Base-by-base conservation (phyloP, 148 eudicot genomes). In the Agrostemma githago region DNA sequence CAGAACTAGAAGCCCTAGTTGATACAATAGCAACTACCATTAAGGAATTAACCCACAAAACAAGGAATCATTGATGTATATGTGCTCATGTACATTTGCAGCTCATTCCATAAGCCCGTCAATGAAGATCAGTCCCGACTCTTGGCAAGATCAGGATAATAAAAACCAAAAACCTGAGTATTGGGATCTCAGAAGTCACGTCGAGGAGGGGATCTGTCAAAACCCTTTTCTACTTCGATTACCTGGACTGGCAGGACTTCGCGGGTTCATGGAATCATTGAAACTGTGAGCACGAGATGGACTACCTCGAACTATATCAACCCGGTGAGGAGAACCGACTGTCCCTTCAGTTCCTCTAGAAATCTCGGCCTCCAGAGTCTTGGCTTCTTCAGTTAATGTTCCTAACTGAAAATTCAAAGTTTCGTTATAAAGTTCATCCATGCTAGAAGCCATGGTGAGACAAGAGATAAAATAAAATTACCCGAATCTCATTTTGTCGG, bases 401-500 rank as follows among this genome's bases (percentile, higher is more conserved):
- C 79, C 85, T 41, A 88, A 68, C 97, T 92, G 78, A 62, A 79
- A 70, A 41, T 37, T 15, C 67, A 72, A 51, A 21, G 62, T 62
- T 51, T 54, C 65, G 48, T 12, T 6, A 15, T 72, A 16, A 16
- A 68, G 53, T 40, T 40, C 21, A 68, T 11, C 1, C 37, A 67
- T 66, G 68, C 10, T 10, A 19, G 51, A 48, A 66, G 37, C 2
- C 59, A 17, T 56, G 46, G 8, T 0, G 56, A 14, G 3, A 51
- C 15, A 51, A 8, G 60, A 44, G 40, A 38, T n/a, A n/a, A 21
- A 65, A 58, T 6, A 10, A 10, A 20, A 21, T 80, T 89, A 95
- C 99, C 93, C 90, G 88, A 65, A 87, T 72, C 82, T 90, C 96
- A 79, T 96, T 96, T 70, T 90, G 95, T 76, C 85, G 85, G 46